Conservation (phyloP, 2,329 filamentous ascomycete species). For the Colletotrichum agaves region DNA sequence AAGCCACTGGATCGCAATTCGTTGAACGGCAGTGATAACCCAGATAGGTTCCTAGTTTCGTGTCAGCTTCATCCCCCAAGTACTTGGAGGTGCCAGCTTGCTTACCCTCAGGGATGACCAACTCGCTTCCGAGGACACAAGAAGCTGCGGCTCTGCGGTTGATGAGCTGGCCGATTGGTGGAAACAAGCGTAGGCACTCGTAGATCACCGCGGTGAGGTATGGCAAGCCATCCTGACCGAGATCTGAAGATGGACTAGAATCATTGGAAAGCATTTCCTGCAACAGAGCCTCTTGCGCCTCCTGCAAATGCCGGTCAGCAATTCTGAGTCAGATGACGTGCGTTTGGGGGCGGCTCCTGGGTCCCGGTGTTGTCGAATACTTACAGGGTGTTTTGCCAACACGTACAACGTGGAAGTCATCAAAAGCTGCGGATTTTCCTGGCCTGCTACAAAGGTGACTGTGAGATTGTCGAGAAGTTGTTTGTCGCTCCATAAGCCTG, state of each 20-base stretch:
- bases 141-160: conserved; percentile 51
- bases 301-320: conserved; percentile 34
- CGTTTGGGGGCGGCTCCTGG: background rate
- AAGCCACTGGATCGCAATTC: conserved; percentile 47
- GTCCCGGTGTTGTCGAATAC: background rate
- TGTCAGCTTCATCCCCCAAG: background rate
- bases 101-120: conserved; percentile 45
- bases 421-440: conserved; percentile 54
- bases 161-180: conserved; percentile 60
- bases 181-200: conserved; percentile 59
- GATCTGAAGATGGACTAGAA: conserved; percentile 30
- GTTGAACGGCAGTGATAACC: conserved; percentile 54
- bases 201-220: conserved; percentile 56
- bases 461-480: conserved; percentile 54
- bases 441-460: conserved; percentile 52
- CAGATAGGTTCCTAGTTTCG: conserved; percentile 47
- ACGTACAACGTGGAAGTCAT: conserved; percentile 50
- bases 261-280: conserved; percentile 44
- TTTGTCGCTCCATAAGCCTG: conserved; percentile 44
- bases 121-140: conserved; percentile 42
- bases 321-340: conserved; percentile 4
- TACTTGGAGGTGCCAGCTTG: background rate
- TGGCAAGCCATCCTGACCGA: conserved; percentile 48
- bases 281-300: conserved; percentile 46
- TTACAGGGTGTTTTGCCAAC: conserved; percentile 47